These are phyloP conservation scores for Onygenales sp. DNA, from an alignment of 2,329 filamentous ascomycete species.

Conservation along the genomic window DNA sequence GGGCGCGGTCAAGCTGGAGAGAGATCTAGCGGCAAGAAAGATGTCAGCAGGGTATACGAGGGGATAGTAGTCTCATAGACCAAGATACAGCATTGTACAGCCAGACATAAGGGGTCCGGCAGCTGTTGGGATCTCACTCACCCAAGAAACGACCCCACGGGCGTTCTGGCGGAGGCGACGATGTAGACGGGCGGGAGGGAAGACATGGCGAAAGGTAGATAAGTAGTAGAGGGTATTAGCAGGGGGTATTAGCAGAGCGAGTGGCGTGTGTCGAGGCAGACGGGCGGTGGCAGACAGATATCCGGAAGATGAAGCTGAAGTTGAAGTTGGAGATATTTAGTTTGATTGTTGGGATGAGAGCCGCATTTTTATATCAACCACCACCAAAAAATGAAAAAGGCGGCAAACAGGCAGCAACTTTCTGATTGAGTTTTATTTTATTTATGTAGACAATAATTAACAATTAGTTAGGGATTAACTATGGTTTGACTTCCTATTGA, in stretches of 20 bases:
- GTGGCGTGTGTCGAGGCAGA: too few relatives aligned
- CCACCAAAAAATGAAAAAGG: not conserved
- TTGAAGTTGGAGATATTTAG: too few relatives aligned
- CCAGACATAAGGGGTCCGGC: not conserved
- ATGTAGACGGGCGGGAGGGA: constrained; percentile 87
- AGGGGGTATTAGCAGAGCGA: not conserved
- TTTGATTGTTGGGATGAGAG: too few relatives aligned
- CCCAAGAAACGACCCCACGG: constrained; percentile 91
- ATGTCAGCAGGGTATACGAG: constrained; percentile 1
- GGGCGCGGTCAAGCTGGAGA: constrained; percentile 75
- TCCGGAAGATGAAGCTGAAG: too few relatives aligned
- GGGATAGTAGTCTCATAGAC: too few relatives aligned
- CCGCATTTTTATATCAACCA: too few relatives aligned
- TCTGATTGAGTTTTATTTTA: not conserved
- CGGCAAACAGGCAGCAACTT: not conserved
- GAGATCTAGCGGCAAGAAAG: constrained; percentile 51
- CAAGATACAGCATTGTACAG: too few relatives aligned
- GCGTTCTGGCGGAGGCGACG: constrained; percentile 82
- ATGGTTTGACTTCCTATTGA: not conserved
- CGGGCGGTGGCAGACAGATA: too few relatives aligned
- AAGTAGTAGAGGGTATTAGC: constrained; percentile 13
- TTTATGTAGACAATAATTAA: too few relatives aligned
- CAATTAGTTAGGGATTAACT: not conserved
- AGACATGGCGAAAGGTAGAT: constrained; percentile 24
- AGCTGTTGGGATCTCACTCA: constrained; percentile 35